These are phyloP conservation scores for Schizochytrium sp. DNA, from an alignment of 108 stramenopile species.

Conservation along the genomic window DNA sequence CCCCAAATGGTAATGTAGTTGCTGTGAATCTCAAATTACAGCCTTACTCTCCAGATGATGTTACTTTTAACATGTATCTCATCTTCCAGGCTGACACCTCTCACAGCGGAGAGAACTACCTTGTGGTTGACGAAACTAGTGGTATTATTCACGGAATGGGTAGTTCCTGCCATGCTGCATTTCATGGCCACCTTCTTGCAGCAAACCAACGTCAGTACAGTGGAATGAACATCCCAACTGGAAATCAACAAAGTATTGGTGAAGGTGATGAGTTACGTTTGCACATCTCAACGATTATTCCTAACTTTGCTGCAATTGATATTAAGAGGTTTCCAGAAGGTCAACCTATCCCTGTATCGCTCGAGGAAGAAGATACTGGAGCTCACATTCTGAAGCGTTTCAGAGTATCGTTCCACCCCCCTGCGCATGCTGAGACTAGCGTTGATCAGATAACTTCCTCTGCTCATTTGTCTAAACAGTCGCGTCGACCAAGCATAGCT, in stretches of 20 bases:
- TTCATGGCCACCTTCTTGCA: neutral
- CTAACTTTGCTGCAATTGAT: neutral
- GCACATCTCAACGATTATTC: conserved; percentile 11
- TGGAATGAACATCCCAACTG: neutral
- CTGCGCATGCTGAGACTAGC: neutral
- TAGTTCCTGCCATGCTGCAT: neutral
- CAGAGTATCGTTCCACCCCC: neutral
- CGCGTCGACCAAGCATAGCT: neutral
- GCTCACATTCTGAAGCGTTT: conserved; percentile 11
- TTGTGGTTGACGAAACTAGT: neutral
- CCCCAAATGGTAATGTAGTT: neutral
- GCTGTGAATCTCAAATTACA: conserved; percentile 48
- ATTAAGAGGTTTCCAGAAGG: neutral
- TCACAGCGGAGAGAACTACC: neutral
- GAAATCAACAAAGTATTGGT: neutral
- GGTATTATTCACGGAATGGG: conserved; percentile 23
- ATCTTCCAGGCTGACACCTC: conserved; percentile 13
- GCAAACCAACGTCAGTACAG: neutral
- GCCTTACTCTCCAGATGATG: conserved; percentile 29
- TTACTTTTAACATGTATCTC: neutral
- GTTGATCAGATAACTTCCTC: neutral
- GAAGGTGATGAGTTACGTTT: neutral
- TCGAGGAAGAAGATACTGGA: conserved; percentile 3
- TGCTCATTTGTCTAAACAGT: neutral
- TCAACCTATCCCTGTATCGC: neutral